These are phyloP conservation scores for Paxillus involutus DNA, from an alignment of 768 basidiomycete genomes.

Conservation along the genomic window DNA sequence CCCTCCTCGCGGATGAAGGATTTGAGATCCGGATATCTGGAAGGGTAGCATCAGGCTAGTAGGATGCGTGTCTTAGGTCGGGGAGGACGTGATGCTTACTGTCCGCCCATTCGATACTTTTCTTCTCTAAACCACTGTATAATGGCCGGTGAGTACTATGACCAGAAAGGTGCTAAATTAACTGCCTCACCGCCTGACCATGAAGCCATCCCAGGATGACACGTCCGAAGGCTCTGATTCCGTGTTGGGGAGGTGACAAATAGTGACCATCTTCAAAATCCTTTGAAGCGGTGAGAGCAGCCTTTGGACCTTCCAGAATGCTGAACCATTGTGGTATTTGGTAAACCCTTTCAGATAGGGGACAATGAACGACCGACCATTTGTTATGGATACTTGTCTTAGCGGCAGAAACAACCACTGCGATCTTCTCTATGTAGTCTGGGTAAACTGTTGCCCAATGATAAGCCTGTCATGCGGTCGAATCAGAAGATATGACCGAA, in stretches of 20 bases:
- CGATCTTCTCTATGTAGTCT: conserved; percentile 48
- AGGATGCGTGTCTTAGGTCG: not conserved
- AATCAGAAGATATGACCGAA: not conserved
- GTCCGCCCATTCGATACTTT: conserved; percentile 39
- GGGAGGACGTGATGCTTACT: conserved; percentile 22
- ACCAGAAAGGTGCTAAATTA: conserved; percentile 73
- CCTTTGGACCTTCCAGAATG: conserved; percentile 57
- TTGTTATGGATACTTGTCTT: conserved; percentile 53
- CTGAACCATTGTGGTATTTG: conserved; percentile 23
- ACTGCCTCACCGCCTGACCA: conserved; percentile 51
- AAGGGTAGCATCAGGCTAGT: not conserved
- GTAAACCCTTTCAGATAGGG: not conserved
- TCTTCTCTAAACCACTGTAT: conserved; percentile 53
- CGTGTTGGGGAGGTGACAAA: conserved; percentile 41
- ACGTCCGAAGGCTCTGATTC: conserved; percentile 55
- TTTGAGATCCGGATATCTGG: conserved; percentile 45
- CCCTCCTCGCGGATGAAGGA: conserved; percentile 50
- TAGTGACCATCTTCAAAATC: conserved; percentile 57
- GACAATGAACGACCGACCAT: conserved; percentile 38
- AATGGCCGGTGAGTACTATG: conserved; percentile 36
- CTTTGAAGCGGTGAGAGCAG: conserved; percentile 48
- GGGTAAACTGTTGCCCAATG: conserved; percentile 57
- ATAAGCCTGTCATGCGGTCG: conserved; percentile 38
- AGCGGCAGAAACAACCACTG: conserved; percentile 49
- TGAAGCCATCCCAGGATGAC: conserved; percentile 56